Conservation (phyloP, 2,329 filamentous ascomycete species). For the Fonsecaea erecta region DNA sequence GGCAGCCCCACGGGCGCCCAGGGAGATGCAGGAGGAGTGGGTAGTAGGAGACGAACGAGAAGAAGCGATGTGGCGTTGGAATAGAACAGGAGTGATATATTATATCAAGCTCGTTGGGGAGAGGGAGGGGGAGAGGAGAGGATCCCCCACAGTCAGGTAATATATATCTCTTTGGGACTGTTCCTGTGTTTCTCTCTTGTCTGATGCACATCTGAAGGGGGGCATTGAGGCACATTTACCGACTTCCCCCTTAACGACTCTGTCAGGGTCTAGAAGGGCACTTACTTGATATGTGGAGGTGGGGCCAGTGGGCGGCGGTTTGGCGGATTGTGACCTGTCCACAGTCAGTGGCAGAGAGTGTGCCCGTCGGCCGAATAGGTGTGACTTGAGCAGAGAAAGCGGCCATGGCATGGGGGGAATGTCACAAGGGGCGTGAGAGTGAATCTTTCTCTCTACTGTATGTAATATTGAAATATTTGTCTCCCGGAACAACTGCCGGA, state of each 20-base stretch:
- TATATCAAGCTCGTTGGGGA: background rate
- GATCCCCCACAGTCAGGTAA: background rate
- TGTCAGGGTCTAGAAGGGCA: background rate
- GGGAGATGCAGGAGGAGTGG: background rate
- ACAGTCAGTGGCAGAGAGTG: background rate
- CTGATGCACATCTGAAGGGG: background rate
- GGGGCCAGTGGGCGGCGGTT: background rate
- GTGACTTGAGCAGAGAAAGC: too few relatives aligned
- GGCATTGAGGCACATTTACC: background rate
- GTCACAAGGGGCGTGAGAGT: too few relatives aligned
- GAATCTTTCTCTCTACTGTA: too few relatives aligned
- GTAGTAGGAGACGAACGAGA: background rate
- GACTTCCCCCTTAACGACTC: background rate
- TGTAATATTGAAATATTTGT: too few relatives aligned
- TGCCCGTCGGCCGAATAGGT: too few relatives aligned
- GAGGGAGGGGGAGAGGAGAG: background rate
- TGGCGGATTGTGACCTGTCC: background rate
- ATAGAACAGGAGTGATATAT: too few relatives aligned
- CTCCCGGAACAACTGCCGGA: constrained; percentile 15
- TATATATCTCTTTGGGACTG: background rate
- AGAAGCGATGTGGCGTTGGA: too few relatives aligned
- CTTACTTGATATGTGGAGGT: constrained; percentile 6
- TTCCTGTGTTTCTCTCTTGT: background rate
- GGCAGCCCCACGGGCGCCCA: constrained; percentile 4
- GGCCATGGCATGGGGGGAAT: too few relatives aligned